A percentile compares a stretch with the other conserved stretches of the same genome.
Conservation (phyloP, 129 eudicot genomes). For the Chrysanthemum lavandulifolium region DNA sequence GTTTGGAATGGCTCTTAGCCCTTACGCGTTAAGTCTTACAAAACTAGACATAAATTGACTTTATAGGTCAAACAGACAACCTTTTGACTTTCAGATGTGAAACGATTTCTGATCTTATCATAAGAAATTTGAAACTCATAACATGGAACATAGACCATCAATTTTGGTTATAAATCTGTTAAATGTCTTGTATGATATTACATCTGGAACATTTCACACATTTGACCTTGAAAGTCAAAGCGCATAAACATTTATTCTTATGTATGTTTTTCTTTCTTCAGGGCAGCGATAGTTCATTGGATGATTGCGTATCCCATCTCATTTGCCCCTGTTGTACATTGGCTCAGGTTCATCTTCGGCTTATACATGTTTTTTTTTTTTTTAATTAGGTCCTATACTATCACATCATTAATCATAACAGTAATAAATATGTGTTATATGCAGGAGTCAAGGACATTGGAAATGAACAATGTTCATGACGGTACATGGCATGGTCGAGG, state of each 20-base stretch:
- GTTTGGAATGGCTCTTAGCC: neutral
- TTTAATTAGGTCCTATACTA: neutral
- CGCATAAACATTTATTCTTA: slow-evolving; percentile 4
- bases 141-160: neutral
- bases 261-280: slow-evolving; percentile 28
- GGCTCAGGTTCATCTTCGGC: slow-evolving; percentile 57
- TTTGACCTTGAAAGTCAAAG: slow-evolving; percentile 26
- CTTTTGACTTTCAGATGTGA: neutral
- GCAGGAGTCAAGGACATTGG: slow-evolving; percentile 86
- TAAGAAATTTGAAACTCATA: neutral
- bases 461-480: slow-evolving; percentile 88
- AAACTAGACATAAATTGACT: slow-evolving; percentile 1
- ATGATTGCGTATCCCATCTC: slow-evolving; percentile 80
- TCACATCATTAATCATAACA: neutral
- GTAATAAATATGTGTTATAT: neutral
- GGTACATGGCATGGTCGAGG: slow-evolving; percentile 96
- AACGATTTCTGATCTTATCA: neutral
- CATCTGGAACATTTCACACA: neutral
- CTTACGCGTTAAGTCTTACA: neutral
- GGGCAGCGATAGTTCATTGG: slow-evolving; percentile 72
- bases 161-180: neutral
- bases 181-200: neutral
- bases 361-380: neutral
- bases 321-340: slow-evolving; percentile 85
- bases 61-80: slow-evolving; percentile 9